phyloP scores from a whole-genome alignment of 768 basidiomycete species.

The Tulasnella sp. region DNA sequence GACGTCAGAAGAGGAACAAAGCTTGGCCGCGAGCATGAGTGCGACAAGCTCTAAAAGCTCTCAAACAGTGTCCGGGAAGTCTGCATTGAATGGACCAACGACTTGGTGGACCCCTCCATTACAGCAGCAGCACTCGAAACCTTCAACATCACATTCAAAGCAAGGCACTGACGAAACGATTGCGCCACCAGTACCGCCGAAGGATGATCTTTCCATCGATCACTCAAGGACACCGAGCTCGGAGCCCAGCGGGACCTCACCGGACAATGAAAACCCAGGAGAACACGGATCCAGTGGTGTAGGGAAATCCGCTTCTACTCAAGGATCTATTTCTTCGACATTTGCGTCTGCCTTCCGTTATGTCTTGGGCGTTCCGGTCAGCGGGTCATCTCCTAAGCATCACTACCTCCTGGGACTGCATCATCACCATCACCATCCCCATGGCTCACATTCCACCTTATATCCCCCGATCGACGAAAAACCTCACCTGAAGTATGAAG shows the following conservation, averaged over 20 bases:
- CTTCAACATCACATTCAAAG: background rate
- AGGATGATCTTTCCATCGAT: background rate
- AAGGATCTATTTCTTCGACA: slow-evolving; percentile 38
- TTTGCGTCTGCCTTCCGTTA: slow-evolving; percentile 51
- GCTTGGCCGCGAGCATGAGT: background rate
- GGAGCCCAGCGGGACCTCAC: background rate
- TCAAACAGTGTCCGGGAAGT: background rate
- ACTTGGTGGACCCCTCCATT: no score
- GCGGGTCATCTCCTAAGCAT: slow-evolving; percentile 26
- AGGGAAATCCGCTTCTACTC: background rate
- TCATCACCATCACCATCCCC: no score
- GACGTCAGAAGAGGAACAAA: background rate
- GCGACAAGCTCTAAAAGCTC: background rate
- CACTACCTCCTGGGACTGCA: slow-evolving; percentile 34
- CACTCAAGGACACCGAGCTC: background rate
- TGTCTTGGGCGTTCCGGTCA: slow-evolving; percentile 36
- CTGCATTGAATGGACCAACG: background rate
- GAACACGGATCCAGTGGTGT: no score
- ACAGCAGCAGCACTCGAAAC: background rate
- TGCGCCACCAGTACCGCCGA: slow-evolving; percentile 10
- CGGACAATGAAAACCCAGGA: background rate
- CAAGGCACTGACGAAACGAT: background rate
- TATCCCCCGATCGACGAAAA: slow-evolving; percentile 46
- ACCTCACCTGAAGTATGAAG: slow-evolving; percentile 77
- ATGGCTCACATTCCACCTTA: background rate